phyloP scores from a whole-genome alignment of 148 eudicot genomes.

The Chenopodium formosanum region DNA sequence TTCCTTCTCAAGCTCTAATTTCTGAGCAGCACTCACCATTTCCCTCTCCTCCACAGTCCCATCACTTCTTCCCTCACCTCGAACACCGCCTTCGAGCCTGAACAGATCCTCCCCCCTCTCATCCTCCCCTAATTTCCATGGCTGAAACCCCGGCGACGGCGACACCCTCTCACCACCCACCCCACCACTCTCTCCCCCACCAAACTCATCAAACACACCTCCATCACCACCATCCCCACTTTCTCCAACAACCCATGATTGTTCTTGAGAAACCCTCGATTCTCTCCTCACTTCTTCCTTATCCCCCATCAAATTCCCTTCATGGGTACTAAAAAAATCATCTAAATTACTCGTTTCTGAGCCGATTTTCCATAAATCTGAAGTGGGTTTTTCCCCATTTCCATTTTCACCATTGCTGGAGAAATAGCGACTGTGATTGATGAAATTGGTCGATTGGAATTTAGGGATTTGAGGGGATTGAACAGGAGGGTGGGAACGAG shows the following conservation, averaged over 20 bases:
- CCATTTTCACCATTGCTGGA: conserved; percentile 25
- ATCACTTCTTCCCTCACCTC: conserved; percentile 4
- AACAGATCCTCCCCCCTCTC: conserved; percentile 46
- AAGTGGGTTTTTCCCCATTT: conserved; percentile 22
- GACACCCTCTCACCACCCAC: conserved; percentile 15
- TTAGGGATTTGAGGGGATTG: conserved; percentile 14
- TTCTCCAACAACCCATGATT: conserved; percentile 28
- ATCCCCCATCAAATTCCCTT: neutral
- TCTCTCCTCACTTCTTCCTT: neutral
- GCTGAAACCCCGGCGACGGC: conserved; percentile 20
- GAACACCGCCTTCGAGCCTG: conserved; percentile 20
- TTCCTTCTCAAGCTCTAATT: conserved; percentile 47
- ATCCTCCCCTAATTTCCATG: conserved; percentile 42
- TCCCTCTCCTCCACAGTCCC: conserved; percentile 18
- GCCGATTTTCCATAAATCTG: conserved; percentile 55
- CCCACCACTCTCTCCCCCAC: conserved; percentile 17
- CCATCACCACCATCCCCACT: conserved; percentile 10
- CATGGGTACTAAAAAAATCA: conserved; percentile 42
- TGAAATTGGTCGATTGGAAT: conserved; percentile 1
- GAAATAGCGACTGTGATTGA: conserved; percentile 32
- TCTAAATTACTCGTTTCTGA: conserved; percentile 37
- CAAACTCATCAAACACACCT: conserved; percentile 32
- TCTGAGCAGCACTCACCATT: conserved; percentile 36
- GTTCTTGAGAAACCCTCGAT: neutral
- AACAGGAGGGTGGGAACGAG: neutral